A percentile compares a stretch with the other conserved stretches of the same genome.
phyloP scores from a whole-genome alignment of 164 flowering plant genomes.

The Nelumbo lutea region DNA sequence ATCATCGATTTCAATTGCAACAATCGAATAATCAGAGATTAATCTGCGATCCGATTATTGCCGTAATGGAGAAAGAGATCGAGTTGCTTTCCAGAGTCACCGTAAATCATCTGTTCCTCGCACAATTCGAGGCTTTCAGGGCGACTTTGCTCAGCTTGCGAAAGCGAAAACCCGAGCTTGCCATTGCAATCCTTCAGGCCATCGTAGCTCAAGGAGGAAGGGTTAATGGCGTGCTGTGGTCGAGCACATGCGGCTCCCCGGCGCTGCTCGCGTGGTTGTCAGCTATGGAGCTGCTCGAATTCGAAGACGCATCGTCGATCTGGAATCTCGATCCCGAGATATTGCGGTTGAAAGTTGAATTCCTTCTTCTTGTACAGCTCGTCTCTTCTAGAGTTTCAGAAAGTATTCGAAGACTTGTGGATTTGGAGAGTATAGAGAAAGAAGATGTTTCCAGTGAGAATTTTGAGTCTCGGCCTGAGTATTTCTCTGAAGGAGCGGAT shows the following conservation, averaged over 20 bases:
- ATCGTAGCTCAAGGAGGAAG: constrained; percentile 59
- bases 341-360: constrained; percentile 61
- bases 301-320: constrained; percentile 33
- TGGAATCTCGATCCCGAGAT: constrained; percentile 53
- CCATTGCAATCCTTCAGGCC: constrained; percentile 61
- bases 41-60: not conserved
- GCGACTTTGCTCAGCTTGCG: constrained; percentile 64
- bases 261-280: constrained; percentile 64
- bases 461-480: constrained; percentile 25
- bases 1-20: not conserved
- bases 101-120: constrained; percentile 75
- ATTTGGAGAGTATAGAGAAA: constrained; percentile 24
- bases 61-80: constrained; percentile 62
- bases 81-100: constrained; percentile 62
- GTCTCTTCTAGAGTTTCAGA: constrained; percentile 41
- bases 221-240: constrained; percentile 43
- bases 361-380: constrained; percentile 50
- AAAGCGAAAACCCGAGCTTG: constrained; percentile 50
- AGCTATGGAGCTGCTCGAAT: constrained; percentile 54
- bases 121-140: constrained; percentile 86
- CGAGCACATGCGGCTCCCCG: constrained; percentile 59
- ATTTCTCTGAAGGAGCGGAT: constrained; percentile 21
- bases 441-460: constrained; percentile 18
- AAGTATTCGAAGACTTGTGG: constrained; percentile 16
- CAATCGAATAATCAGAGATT: not conserved